Percentiles rank a stretch among this genome's conserved stretches.
Evolutionary conservation across 2,329 filamentous ascomycete genomes (phyloP).

Genomic region (Fusarium scirpi): DNA sequence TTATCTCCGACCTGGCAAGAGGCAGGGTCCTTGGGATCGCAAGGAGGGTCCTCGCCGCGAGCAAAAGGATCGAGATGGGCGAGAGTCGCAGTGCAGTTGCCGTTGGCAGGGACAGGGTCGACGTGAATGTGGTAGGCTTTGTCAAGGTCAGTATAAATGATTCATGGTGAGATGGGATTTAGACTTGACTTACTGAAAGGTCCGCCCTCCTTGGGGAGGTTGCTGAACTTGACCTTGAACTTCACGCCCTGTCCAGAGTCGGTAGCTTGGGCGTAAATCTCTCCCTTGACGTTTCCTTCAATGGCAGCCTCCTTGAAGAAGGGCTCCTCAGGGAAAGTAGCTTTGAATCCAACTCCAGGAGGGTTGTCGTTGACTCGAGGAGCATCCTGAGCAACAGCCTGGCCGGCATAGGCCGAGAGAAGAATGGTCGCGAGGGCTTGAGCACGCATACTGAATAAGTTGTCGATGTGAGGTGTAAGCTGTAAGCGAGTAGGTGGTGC

Average conservation of each 20-base stretch:
- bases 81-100: conserved; percentile 77
- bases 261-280: conserved; percentile 60
- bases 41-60: conserved; percentile 71
- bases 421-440: conserved; percentile 44
- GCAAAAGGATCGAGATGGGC: conserved; percentile 78
- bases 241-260: conserved; percentile 66
- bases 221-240: conserved; percentile 67
- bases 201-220: conserved; percentile 67
- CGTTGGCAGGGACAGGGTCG: conserved; percentile 69
- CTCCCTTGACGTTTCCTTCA: conserved; percentile 67
- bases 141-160: conserved; percentile 12
- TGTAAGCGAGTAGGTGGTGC: conserved; percentile 21
- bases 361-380: conserved; percentile 68
- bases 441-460: conserved; percentile 39
- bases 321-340: conserved; percentile 64
- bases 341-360: conserved; percentile 64
- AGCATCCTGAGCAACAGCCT: conserved; percentile 58
- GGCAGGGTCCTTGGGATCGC: conserved; percentile 66
- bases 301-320: conserved; percentile 63
- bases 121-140: conserved; percentile 80
- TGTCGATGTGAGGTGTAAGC: neutral
- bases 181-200: conserved; percentile 67
- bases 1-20: conserved; percentile 83
- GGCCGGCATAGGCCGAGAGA: conserved; percentile 47
- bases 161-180: neutral